Evolutionary conservation across 768 basidiomycete species (phyloP), one percentile per base, ranked within the genome.

Genomic region (Brasilioporus rufonigricans): DNA sequence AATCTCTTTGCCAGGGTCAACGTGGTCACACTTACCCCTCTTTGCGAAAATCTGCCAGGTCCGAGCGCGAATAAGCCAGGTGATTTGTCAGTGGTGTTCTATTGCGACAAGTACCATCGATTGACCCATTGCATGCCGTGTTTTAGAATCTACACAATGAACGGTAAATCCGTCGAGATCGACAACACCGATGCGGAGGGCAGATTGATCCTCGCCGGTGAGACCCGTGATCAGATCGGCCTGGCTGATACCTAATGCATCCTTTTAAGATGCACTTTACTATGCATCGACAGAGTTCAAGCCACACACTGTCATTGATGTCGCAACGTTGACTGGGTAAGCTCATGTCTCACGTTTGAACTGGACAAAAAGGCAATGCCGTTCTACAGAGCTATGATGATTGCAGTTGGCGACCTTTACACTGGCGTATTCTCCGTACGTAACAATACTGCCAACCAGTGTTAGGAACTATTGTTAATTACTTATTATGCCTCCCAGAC

Each of bases 141-240:
- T 19, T 43, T 32, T 58, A 91, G 89, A 40, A 62, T 93, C 60
- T 89, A 89, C 58, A 87, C 90, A 6, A 92, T 92, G 87, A 92
- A 92, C 60, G 90, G 92, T 35, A 93, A 92, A 70, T 84, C 87
- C 0, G 79, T 93, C 18, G 90, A 93, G 66, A 80, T 93, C 27
- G 90, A 93, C 71, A 92, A 92, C 67, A 93, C 91, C 0, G 92
- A 91, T 65, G 89, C 89, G 7, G 90, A 91, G 63, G 90, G 89
- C 12, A 83, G 90, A 13, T 73, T 93, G 40, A 75, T 92, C 29
- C 81, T 93, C 45, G 80, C 91, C 45, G 86, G 85, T 86, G 52
- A 41, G 77, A 62, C 40, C 40, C 21, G 26, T 38, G n/a, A 12
- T 35, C 19, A 12, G 6, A 9, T 35, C 36, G 36, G 36, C 36